Conservation (phyloP, 176 grass and related monocot genomes). For the Elaeis guineensis region DNA sequence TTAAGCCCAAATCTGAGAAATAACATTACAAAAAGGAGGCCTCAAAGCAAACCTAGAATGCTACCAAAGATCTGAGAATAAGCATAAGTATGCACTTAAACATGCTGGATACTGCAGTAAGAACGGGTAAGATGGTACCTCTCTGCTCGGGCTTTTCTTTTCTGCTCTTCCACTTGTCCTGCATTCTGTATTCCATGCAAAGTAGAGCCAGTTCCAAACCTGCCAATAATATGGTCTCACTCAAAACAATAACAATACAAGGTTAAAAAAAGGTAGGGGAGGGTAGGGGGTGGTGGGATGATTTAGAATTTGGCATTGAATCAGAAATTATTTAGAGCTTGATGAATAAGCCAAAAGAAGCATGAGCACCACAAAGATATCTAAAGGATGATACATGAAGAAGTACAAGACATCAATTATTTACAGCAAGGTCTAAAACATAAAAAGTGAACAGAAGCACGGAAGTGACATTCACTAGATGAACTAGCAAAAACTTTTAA, state of each 20-base stretch:
- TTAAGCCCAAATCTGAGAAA: slow-evolving; percentile 65
- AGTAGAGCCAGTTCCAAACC: slow-evolving; percentile 55
- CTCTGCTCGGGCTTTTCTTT: slow-evolving; percentile 85
- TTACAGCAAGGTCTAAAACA: too few species aligned
- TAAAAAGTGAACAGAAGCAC: too few species aligned
- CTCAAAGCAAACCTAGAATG: too few species aligned
- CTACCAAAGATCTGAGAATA: too few species aligned
- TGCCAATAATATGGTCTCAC: slow-evolving; percentile 16
- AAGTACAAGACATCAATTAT: too few species aligned
- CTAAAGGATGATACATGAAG: too few species aligned
- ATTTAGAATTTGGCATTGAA: background rate
- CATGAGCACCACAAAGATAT: too few species aligned
- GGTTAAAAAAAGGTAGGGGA: background rate
- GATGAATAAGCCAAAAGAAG: background rate
- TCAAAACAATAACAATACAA: background rate
- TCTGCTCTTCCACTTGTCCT: slow-evolving; percentile 59
- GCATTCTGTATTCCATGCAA: slow-evolving; percentile 11
- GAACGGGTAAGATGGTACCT: slow-evolving; percentile 34
- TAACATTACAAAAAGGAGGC: background rate
- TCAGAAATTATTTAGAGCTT: background rate
- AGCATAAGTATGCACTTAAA: too few species aligned
- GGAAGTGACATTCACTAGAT: too few species aligned
- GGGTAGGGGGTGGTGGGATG: too few species aligned
- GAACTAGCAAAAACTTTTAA: too few species aligned
- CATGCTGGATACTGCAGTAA: too few species aligned